Evolutionary conservation across 2,329 filamentous ascomycete genomes (phyloP).

Genomic region (Nemania bipapillata): DNA sequence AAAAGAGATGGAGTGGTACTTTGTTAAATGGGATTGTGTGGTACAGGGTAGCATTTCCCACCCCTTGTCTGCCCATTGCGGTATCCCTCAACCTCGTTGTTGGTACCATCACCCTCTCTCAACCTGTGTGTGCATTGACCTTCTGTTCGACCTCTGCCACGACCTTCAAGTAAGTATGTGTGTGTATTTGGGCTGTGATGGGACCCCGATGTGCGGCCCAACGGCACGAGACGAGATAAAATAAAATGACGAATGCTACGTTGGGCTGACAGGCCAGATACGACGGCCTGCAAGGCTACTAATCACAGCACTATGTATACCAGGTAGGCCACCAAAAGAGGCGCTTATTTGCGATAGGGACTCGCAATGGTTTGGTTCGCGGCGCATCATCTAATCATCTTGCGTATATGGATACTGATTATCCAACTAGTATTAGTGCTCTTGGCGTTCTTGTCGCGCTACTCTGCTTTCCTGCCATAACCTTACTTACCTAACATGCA

Average conservation of each 20-base stretch:
- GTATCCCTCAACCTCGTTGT: slow-evolving; percentile 19
- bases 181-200: slow-evolving; percentile 21
- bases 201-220: slow-evolving; percentile 34
- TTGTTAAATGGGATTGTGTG: slow-evolving; percentile 24
- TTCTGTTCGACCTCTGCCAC: slow-evolving; percentile 22
- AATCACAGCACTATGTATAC: slow-evolving; percentile 5
- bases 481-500: slow-evolving; percentile 1
- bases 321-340: slow-evolving; percentile 11
- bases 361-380: slow-evolving; percentile 15
- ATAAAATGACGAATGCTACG: slow-evolving; percentile 47
- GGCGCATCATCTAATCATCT: slow-evolving; percentile 22
- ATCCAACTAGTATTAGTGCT: background rate
- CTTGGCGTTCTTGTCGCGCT: slow-evolving; percentile 18
- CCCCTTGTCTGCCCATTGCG: slow-evolving; percentile 20
- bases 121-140: slow-evolving; percentile 31
- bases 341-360: slow-evolving; percentile 17
- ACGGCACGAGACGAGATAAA: slow-evolving; percentile 33
- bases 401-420: too few species aligned
- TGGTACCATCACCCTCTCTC: slow-evolving; percentile 8
- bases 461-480: background rate
- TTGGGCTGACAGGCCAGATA: slow-evolving; percentile 28
- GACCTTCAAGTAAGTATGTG: slow-evolving; percentile 6
- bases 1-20: slow-evolving; percentile 18
- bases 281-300: slow-evolving; percentile 42
- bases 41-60: slow-evolving; percentile 33